These are phyloP conservation scores for Glycyrrhiza uralensis DNA, from an alignment of 306 rosid species.

Conservation along the genomic window DNA sequence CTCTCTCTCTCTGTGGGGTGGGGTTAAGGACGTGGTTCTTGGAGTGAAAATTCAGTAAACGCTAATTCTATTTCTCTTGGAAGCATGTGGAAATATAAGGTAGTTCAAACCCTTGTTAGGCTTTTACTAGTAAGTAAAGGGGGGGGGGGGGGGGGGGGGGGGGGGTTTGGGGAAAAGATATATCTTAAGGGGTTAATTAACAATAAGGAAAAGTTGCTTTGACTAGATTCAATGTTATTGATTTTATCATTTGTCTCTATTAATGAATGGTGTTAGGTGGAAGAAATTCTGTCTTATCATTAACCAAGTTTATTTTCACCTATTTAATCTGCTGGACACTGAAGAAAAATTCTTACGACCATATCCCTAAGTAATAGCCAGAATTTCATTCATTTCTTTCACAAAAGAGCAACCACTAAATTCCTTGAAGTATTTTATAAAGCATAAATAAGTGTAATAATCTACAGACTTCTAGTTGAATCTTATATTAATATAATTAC, in stretches of 20 bases:
- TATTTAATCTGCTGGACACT: not conserved
- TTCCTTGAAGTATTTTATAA: not conserved
- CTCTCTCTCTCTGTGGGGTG: constrained; percentile 35
- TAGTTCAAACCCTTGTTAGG: constrained; percentile 15
- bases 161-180: not conserved
- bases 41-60: constrained; percentile 80
- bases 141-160: too few relatives aligned
- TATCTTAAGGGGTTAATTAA: constrained; percentile 18
- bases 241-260: constrained; percentile 12
- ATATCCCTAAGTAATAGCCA: not conserved
- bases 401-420: not conserved
- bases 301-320: not conserved
- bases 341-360: not conserved
- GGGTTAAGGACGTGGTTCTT: constrained; percentile 53
- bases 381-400: constrained; percentile 9
- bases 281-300: constrained; percentile 19
- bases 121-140: constrained; percentile 1
- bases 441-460: not conserved
- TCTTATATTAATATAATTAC: not conserved
- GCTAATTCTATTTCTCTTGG: constrained; percentile 25
- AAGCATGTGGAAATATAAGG: constrained; percentile 14
- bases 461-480: not conserved
- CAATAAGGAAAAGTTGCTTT: constrained; percentile 20
- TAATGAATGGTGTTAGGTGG: constrained; percentile 25
- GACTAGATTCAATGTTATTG: constrained; percentile 31